Percentiles rank a stretch among this genome's conserved stretches.
phyloP scores from a whole-genome alignment of 495 filamentous ascomycete genomes.

The Talaromyces nanjingensis region DNA sequence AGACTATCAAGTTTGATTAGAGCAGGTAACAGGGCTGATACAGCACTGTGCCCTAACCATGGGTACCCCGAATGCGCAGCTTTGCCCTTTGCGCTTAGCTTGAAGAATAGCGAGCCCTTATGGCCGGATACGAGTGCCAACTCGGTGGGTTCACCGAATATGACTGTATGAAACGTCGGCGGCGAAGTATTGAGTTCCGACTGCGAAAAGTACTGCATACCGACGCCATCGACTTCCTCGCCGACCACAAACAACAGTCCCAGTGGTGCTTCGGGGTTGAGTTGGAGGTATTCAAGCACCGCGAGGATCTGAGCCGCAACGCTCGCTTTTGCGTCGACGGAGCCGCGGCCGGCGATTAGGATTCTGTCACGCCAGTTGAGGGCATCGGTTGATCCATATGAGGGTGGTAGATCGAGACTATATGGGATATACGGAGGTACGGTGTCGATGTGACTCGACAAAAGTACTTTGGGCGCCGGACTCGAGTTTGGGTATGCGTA shows the following conservation, averaged over 20 bases:
- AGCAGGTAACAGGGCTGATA: constrained; percentile 63
- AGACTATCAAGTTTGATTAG: constrained; percentile 55
- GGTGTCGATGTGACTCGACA: constrained; percentile 71
- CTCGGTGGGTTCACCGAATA: constrained; percentile 91
- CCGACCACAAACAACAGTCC: constrained; percentile 85
- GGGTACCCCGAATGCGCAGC: constrained; percentile 90
- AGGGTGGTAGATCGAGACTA: constrained; percentile 24
- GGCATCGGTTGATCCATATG: neutral
- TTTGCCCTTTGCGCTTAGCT: constrained; percentile 60
- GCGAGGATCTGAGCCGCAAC: constrained; percentile 75
- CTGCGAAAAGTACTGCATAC: constrained; percentile 59
- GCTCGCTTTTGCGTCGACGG: constrained; percentile 84
- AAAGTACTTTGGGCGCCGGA: constrained; percentile 52
- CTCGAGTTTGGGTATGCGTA: constrained; percentile 62
- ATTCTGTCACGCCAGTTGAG: constrained; percentile 34
- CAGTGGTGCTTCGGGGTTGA: constrained; percentile 37
- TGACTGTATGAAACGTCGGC: constrained; percentile 53
- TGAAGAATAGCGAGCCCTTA: constrained; percentile 69
- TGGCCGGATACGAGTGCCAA: constrained; percentile 80
- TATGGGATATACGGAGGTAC: constrained; percentile 61
- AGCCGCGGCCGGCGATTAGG: constrained; percentile 66
- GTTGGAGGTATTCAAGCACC: constrained; percentile 49
- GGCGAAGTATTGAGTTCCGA: constrained; percentile 27
- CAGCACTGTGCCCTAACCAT: constrained; percentile 73
- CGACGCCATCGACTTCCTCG: constrained; percentile 74